Evolutionary conservation across 106 monocot genomes (phyloP).

Genomic region (Acorus calamus): DNA sequence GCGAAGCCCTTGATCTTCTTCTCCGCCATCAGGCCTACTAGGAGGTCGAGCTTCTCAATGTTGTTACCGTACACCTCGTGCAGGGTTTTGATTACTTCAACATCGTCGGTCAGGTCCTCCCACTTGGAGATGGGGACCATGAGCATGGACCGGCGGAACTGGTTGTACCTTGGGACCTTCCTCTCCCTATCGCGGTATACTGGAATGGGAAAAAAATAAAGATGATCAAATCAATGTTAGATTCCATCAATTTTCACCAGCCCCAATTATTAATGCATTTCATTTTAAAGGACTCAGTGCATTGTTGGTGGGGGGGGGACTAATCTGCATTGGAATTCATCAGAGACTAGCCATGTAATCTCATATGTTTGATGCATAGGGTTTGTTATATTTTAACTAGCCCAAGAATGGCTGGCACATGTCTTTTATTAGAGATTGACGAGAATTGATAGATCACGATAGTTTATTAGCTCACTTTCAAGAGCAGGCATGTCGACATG

Average conservation of each 20-base stretch:
- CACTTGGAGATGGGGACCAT: constrained; percentile 55
- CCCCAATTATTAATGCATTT: not conserved
- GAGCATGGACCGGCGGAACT: constrained; percentile 35
- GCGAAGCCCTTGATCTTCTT: constrained; percentile 72
- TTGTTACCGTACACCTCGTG: constrained; percentile 46
- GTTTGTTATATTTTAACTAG: too few species aligned
- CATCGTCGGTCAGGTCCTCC: constrained; percentile 51
- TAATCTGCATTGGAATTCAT: too few species aligned
- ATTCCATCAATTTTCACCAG: not conserved
- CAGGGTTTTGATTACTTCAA: constrained; percentile 23
- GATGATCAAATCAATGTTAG: not conserved
- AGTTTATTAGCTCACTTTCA: constrained; percentile 24
- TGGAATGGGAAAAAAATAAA: not conserved
- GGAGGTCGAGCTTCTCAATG: constrained; percentile 56
- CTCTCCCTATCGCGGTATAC: constrained; percentile 62
- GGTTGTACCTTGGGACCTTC: constrained; percentile 40
- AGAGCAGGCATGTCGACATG: constrained; percentile 40
- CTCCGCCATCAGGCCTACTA: constrained; percentile 64
- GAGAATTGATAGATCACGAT: not conserved
- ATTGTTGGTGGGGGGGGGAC: too few species aligned
- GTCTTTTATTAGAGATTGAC: not conserved
- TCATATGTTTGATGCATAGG: too few species aligned
- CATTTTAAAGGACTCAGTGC: too few species aligned
- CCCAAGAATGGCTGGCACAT: too few species aligned
- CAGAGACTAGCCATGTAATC: too few species aligned